A percentile compares a stretch with the other conserved stretches of the same genome.
Conservation (phyloP, 306 rosid genomes). For the Malus sylvestris region DNA sequence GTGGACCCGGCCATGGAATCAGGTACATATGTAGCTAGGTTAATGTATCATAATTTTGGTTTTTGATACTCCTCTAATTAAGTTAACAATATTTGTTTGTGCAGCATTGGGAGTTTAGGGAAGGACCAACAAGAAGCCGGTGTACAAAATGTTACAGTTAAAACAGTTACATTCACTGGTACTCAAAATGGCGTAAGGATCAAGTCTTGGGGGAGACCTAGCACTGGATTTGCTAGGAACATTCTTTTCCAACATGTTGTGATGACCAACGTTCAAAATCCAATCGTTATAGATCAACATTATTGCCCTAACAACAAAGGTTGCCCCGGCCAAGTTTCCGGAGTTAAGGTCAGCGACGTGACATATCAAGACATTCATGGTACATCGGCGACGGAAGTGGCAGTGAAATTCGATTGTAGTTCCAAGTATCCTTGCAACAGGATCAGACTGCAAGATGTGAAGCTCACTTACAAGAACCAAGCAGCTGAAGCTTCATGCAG, state of each 20-base stretch:
- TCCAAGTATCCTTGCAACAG: constrained; percentile 14
- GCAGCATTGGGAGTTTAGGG: constrained; percentile 56
- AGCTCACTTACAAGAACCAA: constrained; percentile 16
- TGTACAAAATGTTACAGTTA: constrained; percentile 56
- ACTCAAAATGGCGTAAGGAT: constrained; percentile 56
- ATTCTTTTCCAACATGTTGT: constrained; percentile 30
- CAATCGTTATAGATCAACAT: constrained; percentile 44
- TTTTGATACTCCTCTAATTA: background rate
- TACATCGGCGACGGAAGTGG: constrained; percentile 28
- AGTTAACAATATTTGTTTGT: background rate
- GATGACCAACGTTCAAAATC: constrained; percentile 38
- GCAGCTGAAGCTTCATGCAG: constrained; percentile 13
- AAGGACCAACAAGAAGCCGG: constrained; percentile 35
- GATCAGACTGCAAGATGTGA: constrained; percentile 22
- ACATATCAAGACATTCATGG: constrained; percentile 24
- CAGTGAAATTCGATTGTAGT: constrained; percentile 31
- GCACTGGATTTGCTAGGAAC: constrained; percentile 39
- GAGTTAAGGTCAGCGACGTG: constrained; percentile 22
- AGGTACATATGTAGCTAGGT: constrained; percentile 20
- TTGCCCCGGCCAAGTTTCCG: constrained; percentile 36
- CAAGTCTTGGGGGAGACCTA: constrained; percentile 54
- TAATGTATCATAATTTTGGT: too few relatives aligned
- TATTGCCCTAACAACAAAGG: constrained; percentile 32
- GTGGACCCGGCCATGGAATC: constrained; percentile 67
- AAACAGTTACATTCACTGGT: constrained; percentile 9